Evolutionary conservation across 2,329 filamentous ascomycete species (phyloP).

Genomic region (Fusarium virguliforme): DNA sequence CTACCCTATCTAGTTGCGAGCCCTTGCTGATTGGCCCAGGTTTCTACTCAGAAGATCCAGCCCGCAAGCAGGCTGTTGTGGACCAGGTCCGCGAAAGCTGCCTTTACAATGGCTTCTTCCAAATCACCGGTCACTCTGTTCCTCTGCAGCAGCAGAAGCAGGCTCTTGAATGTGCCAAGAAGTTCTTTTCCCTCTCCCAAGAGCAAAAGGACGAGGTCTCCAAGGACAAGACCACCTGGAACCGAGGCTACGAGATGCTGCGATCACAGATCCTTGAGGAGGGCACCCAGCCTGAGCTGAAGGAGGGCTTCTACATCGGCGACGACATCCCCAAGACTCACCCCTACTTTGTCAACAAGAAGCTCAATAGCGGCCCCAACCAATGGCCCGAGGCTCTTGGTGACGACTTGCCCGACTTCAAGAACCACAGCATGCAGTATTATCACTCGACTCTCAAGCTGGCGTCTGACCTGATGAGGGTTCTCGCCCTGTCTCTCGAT

Average conservation of each 20-base stretch:
- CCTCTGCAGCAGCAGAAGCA: constrained; percentile 58
- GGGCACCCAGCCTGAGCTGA: constrained; percentile 63
- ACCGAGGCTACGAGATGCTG: constrained; percentile 67
- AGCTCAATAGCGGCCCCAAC: constrained; percentile 61
- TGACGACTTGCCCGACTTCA: constrained; percentile 54
- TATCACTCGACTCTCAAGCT: constrained; percentile 59
- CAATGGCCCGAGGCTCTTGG: constrained; percentile 60
- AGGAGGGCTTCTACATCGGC: constrained; percentile 59
- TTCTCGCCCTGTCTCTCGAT: constrained; percentile 61
- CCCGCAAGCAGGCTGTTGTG: constrained; percentile 47
- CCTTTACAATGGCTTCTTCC: constrained; percentile 68
- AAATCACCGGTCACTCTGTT: constrained; percentile 66
- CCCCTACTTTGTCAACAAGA: constrained; percentile 60
- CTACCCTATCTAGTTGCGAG: background rate
- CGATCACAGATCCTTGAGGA: constrained; percentile 63
- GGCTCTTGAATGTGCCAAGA: constrained; percentile 60
- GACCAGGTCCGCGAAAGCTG: constrained; percentile 60
- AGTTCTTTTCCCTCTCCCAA: constrained; percentile 65
- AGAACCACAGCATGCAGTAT: constrained; percentile 59
- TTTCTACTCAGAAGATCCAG: constrained; percentile 43
- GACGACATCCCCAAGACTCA: constrained; percentile 60
- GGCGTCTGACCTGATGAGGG: constrained; percentile 59
- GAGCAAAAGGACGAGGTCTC: constrained; percentile 63
- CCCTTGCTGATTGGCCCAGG: constrained; percentile 22
- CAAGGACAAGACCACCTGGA: constrained; percentile 58